Conservation (phyloP, 768 basidiomycete genomes). For the Termitomyces eurrhizus region DNA sequence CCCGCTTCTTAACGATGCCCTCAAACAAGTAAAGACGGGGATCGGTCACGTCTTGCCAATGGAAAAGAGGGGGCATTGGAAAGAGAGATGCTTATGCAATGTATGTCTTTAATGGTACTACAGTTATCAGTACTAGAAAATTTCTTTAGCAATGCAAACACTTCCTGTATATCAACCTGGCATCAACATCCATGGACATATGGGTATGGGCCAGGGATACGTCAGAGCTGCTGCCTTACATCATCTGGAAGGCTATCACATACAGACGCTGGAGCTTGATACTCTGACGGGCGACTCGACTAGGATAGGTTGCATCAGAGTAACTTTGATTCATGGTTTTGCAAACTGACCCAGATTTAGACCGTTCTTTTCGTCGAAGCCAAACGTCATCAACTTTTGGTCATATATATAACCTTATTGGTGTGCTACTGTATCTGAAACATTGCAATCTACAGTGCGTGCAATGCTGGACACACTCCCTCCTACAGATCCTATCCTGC, state of each 20-base stretch:
- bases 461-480: too few relatives aligned
- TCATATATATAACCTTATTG: slow-evolving; percentile 95
- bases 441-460: slow-evolving; percentile 60
- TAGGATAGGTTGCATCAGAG: slow-evolving; percentile 49
- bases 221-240: slow-evolving; percentile 89
- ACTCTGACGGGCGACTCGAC: slow-evolving; percentile 85
- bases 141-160: too few relatives aligned
- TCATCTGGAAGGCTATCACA: slow-evolving; percentile 92
- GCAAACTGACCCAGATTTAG: slow-evolving; percentile 33
- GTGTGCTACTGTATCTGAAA: slow-evolving; percentile 83
- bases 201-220: slow-evolving; percentile 90
- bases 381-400: slow-evolving; percentile 93
- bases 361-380: slow-evolving; percentile 91
- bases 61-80: slow-evolving; percentile 85
- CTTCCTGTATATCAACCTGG: slow-evolving; percentile 75
- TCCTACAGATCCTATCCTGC: too few relatives aligned
- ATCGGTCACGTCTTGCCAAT: slow-evolving; percentile 77
- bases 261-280: slow-evolving; percentile 91
- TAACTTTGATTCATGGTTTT: not conserved
- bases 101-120: slow-evolving; percentile 29
- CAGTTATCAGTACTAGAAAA: too few relatives aligned
- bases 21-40: slow-evolving; percentile 68
- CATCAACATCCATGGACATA: slow-evolving; percentile 72
- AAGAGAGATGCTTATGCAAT: slow-evolving; percentile 83
- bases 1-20: slow-evolving; percentile 44